These are phyloP conservation scores for Mortierella sp. DNA, from an alignment of 371 early-diverging fungal species.

Conservation along the genomic window DNA sequence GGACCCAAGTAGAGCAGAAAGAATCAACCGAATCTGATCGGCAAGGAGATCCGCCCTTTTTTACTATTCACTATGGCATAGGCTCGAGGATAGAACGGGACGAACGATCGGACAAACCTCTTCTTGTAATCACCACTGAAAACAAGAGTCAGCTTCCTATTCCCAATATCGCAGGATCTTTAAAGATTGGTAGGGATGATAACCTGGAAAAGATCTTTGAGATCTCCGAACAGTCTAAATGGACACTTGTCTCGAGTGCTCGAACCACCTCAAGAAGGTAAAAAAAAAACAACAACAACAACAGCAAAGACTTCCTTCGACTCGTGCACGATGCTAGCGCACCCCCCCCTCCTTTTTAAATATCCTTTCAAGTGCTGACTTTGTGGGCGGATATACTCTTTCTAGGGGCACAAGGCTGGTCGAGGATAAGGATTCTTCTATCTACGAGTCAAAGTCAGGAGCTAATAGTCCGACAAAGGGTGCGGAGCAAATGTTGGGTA, in stretches of 20 bases:
- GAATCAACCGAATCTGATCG: not conserved
- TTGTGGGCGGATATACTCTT: too few relatives aligned
- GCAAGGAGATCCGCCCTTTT: not conserved
- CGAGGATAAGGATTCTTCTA: slow-evolving; percentile 8
- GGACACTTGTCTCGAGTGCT: slow-evolving; percentile 16
- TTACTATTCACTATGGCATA: not conserved
- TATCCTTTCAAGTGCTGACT: not conserved
- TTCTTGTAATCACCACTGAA: slow-evolving; percentile 27
- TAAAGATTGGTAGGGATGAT: slow-evolving; percentile 26
- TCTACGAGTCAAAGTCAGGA: not conserved
- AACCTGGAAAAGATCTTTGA: slow-evolving; percentile 16
- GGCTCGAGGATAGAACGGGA: slow-evolving; percentile 36
- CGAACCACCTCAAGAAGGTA: slow-evolving; percentile 10
- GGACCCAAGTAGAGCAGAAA: not conserved
- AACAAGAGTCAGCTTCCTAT: slow-evolving; percentile 45
- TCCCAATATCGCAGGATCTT: slow-evolving; percentile 21
- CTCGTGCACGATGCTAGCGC: too few relatives aligned
- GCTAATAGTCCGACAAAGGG: not conserved
- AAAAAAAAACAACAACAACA: too few relatives aligned
- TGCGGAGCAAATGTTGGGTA: not conserved
- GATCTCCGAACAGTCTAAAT: not conserved
- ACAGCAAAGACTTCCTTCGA: too few relatives aligned
- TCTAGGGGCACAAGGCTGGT: slow-evolving; percentile 8
- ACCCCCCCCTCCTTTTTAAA: too few relatives aligned
- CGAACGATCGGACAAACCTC: slow-evolving; percentile 14